These are phyloP conservation scores for Alnus glutinosa DNA, from an alignment of 306 rosid genomes.

Conservation along the genomic window DNA sequence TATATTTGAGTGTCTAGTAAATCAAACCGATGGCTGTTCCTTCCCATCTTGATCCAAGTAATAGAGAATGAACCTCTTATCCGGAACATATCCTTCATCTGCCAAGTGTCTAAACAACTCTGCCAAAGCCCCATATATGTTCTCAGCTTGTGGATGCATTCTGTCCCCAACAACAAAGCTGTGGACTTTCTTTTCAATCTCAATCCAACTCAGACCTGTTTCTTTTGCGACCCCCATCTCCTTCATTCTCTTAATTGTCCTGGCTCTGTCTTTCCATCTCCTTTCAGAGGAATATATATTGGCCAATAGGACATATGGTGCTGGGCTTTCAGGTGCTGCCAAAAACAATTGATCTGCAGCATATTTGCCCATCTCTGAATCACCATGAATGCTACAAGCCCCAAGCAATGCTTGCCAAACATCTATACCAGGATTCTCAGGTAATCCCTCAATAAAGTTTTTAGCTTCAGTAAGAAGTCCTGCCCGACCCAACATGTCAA, in stretches of 20 bases:
- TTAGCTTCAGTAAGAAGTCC: conserved; percentile 74
- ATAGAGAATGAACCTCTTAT: conserved; percentile 59
- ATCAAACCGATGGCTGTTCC: conserved; percentile 19
- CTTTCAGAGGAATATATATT: conserved; percentile 82
- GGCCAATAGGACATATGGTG: conserved; percentile 74
- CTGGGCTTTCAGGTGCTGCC: conserved; percentile 60
- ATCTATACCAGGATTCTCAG: conserved; percentile 51
- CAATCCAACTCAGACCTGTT: conserved; percentile 82
- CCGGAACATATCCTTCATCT: conserved; percentile 83
- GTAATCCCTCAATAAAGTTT: conserved; percentile 51
- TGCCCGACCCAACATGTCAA: conserved; percentile 93
- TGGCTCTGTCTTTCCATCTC: conserved; percentile 89
- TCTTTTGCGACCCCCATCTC: conserved; percentile 71
- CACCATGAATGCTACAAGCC: conserved; percentile 75
- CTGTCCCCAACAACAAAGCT: conserved; percentile 79
- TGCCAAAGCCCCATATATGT: conserved; percentile 52
- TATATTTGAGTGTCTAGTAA: conserved; percentile 1
- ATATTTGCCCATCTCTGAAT: conserved; percentile 69
- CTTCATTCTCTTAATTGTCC: conserved; percentile 73
- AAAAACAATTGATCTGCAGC: conserved; percentile 64
- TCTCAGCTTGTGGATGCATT: conserved; percentile 66
- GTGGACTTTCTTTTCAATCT: conserved; percentile 64
- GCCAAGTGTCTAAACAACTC: conserved; percentile 53
- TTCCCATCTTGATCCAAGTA: conserved; percentile 48
- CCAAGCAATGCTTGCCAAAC: conserved; percentile 97